Evolutionary conservation across 208 protist species (phyloP), one percentile per base, ranked within the genome.

Genomic region (Entamoeba dispar): DNA sequence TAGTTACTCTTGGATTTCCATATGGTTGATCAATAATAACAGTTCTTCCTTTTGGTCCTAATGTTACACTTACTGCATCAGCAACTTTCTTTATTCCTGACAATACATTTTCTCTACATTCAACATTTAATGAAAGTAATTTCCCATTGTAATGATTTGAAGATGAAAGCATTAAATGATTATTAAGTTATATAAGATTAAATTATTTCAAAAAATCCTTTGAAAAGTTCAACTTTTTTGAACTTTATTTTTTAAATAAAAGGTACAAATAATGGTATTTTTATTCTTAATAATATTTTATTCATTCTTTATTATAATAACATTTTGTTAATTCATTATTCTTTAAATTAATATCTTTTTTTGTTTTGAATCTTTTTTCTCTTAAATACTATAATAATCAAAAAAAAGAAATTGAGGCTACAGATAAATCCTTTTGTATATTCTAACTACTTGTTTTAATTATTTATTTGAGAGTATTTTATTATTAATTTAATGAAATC

Each of bases 1-100:
- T 99, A 73, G 99, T 99, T 96, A 99, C 99, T 94, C 99, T 99
- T 49, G 99, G 98, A 50, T 98, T 98, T 14, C 55, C 55, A 95
- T 98, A 99, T 49, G 96, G 95, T 96, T 99, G 98, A 93, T 99
- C 98, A 7, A 99, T 96, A 47, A 99, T 97, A 1, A 99, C 98
- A 94, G 99, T 99, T 92, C 98, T 96, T 38, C 98, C 98, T 95
- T 98, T 92, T 86, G n/a, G 55, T 77, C 34, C 92, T 38, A 93
- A 69, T 69, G 55, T 69, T 14, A 69, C 55, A 69, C 55, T 69
- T 1, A 92, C 91, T n/a, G 91, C 91, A 49, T 92, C 91, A 43
- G 91, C 91, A 1, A 92, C n/a, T 92, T 92, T 92, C 12, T 92
- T 31, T 47, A 92, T 86, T 86, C 91, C 91, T 27, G 55, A 69